Base-by-base conservation (phyloP, 2,329 filamentous ascomycete species). In the Diaporthe aspalathi region DNA sequence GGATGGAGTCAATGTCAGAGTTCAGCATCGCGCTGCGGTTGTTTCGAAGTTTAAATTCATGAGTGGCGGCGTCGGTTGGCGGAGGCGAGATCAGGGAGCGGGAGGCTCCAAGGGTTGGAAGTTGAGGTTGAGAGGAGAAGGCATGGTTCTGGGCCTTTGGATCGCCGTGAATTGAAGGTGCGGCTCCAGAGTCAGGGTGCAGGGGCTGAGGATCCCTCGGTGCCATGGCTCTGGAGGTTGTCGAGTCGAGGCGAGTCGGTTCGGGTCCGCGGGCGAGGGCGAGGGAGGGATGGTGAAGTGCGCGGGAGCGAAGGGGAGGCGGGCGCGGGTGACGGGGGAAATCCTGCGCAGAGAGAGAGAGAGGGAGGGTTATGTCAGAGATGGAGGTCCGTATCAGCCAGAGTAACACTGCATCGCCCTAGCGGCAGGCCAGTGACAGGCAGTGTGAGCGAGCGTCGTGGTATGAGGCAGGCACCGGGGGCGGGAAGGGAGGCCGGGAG, bases 11-110 rank as follows among this genome's bases (percentile, higher is more conserved):
- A 67, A 76, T 38, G 69, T 72, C 71, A 20, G 76, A 72, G 70
- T 75, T 72, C 65, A 72, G 71, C 22, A 74, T 73, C 16, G 70
- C 74, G 73, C 72, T 74, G 74, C 68, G 72, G 67, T 72, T 72
- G 74, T 76, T 74, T 74, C 74, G 72, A 62, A 73, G 70, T 29
- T 73, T 66, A 53, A 65, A 73, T 47, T 62, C 50, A 27, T 68
- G 72, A 65, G 60, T 24, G 60, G 74, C 74, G 29, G 73, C 75
- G 75, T 75, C 76, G 75, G 77, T 70, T 67, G 76, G 73, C 72
- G 74, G 73, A 68, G 73, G 66, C 65, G 74, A 50, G 65, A 73
- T 72, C 69, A 73, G 32, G 54, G 69, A 74, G 74, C 76, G 68
- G 71, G 68, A 63, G 62, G 38, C 49, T 20, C 32, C 62, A 50